Evolutionary conservation across 2,329 filamentous ascomycete genomes (phyloP), one percentile per base, ranked within the genome.

Genomic region (Fusarium abutilonis): DNA sequence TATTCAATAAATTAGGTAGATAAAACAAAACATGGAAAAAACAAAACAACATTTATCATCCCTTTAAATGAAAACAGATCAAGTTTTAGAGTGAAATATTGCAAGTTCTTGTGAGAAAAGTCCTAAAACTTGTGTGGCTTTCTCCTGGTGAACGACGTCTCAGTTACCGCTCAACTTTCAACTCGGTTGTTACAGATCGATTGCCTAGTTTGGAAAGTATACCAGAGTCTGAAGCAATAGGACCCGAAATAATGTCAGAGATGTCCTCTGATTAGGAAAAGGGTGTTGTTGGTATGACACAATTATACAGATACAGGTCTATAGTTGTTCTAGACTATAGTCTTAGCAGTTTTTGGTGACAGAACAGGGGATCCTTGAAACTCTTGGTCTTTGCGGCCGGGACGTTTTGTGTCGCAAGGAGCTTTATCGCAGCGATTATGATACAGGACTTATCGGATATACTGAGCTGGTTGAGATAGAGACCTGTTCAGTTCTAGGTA

Each of bases 101-200:
- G 35, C 38, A 48, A 45, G 26, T 42, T 42, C n/a, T 42, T 39
- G 26, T 32, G 21, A 8, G 46, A 28, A 58, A 19, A 43, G 5
- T n/a, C n/a, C 36, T 45, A 40, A 54, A 52, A 54, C 46, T 44
- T 31, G 29, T 43, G 62, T 50, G 49, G 38, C 41, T 62, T 44
- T 47, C 23, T 34, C 31, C 36, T 50, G 44, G 44, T 44, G 55
- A 23, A 49, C 47, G 48, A 51, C 32, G 67, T 70, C 65, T 70
- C 67, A 55, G 54, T 55, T 70, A 38, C 28, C 48, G 49, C 65
- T 64, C 43, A 61, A 54, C 63, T 60, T 39, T 43, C 54, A 48
- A 50, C 58, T 52, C 41, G 28, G 42, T 47, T 44, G 60, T 64
- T 43, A 57, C 48, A 57, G 59, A 60, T 54, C 19, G 14, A 50